Evolutionary conservation across 192 early-diverging fungal species (phyloP), one percentile per base, ranked within the genome.

Genomic region (Rhizophagus clarus): DNA sequence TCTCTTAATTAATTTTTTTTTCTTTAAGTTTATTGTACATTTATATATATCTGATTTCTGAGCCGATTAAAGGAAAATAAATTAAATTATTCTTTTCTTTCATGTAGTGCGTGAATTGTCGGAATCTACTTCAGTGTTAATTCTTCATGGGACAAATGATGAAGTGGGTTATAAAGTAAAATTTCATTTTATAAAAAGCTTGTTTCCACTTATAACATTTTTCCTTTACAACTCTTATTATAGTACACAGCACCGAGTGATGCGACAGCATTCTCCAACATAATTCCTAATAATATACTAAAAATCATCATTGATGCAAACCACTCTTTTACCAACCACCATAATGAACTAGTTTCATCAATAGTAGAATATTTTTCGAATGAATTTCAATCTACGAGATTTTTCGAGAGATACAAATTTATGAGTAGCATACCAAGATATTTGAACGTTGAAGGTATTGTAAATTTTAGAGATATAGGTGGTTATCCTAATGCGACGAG

Each of bases 391-490:
- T 64, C 63, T 64, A 28, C 3, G 9, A 64, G 28, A 24, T 64
- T 64, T 64, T 28, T 64, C 3, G n/a, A 64, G 9, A 64, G 14
- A 64, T 29, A 29, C 29, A 24, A 26, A 28, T 64, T 24, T 24
- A 64, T 64, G 11, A 28, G 11, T 32, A 80, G 73, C 17, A 84
- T 86, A 49, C 83, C 83, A 26, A 68, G 83, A 42, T 86, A 83
- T 81, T 82, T 86, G 15, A 76, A 84, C 76, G 76, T 86, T 9
- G 79, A 84, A 4, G 86, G 86, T 9, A 83, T 87, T 51, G 82
- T 74, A 42, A 87, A 87, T 56, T 86, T 87, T 64, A 71, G 86
- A 66, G 86, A 87, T 80, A 61, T 87, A 42, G 86, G 86, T 67
- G 86, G 86, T 14, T 87, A 82, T 79, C 67, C 83, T 17, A 64